Evolutionary conservation across 108 stramenopile species (phyloP).

Genomic region (Fistulifera solaris): DNA sequence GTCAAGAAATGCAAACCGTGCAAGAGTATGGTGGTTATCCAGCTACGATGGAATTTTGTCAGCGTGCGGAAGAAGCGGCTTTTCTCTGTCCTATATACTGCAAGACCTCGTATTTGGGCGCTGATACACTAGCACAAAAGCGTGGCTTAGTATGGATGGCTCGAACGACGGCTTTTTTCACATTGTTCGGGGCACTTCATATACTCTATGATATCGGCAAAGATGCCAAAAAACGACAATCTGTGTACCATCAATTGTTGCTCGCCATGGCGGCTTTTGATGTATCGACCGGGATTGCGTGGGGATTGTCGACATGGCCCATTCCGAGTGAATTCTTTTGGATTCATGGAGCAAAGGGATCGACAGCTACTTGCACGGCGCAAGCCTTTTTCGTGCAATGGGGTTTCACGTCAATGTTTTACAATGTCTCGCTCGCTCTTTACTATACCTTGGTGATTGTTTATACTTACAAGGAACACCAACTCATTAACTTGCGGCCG

Average conservation of each 20-base stretch:
- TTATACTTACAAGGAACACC: constrained; percentile 18
- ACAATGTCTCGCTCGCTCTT: constrained; percentile 29
- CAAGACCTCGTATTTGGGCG: constrained; percentile 1
- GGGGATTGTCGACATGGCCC: constrained; percentile 5
- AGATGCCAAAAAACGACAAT: constrained; percentile 1
- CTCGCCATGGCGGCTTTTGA: neutral
- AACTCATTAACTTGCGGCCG: constrained; percentile 3
- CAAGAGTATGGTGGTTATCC: too few species aligned
- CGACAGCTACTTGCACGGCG: constrained; percentile 28
- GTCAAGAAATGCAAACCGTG: too few species aligned
- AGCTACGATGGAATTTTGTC: too few species aligned
- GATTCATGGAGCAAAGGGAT: constrained; percentile 32
- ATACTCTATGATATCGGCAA: neutral
- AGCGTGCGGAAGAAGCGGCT: too few species aligned
- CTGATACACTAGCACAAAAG: neutral
- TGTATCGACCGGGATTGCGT: neutral
- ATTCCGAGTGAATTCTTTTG: neutral
- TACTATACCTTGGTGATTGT: constrained; percentile 44
- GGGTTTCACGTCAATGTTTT: constrained; percentile 26
- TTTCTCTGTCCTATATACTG: too few species aligned
- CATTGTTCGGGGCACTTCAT: neutral
- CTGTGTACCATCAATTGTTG: neutral
- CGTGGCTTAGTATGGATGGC: constrained; percentile 3
- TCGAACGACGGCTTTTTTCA: neutral
- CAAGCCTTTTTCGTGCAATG: constrained; percentile 53